phyloP scores from a whole-genome alignment of 164 flowering plant genomes.

The Stephania yunnanensis region DNA sequence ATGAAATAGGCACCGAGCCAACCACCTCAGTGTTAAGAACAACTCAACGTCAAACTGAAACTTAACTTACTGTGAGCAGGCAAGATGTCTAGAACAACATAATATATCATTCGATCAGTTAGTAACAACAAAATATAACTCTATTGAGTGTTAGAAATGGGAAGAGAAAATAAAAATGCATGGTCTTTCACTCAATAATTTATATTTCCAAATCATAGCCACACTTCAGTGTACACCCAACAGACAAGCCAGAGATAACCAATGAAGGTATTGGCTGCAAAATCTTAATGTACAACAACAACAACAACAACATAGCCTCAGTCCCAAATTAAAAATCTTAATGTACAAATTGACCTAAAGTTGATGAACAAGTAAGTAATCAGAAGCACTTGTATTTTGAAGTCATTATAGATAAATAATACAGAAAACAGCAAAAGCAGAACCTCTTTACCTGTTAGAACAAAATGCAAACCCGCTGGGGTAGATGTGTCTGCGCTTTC shows the following conservation, averaged over 20 bases:
- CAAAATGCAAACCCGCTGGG: conserved; percentile 66
- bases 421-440: conserved; percentile 1
- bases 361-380: background rate
- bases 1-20: background rate
- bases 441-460: conserved; percentile 60
- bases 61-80: background rate
- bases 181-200: background rate
- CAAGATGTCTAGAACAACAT: background rate
- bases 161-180: background rate
- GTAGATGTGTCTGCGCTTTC: conserved; percentile 81
- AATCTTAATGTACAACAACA: background rate
- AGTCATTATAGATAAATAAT: background rate
- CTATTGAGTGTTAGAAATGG: background rate
- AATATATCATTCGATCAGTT: background rate
- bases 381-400: no score
- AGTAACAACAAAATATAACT: background rate
- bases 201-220: background rate
- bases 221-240: background rate
- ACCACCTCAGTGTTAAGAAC: background rate
- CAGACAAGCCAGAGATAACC: background rate
- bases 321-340: no score
- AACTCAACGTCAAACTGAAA: no score
- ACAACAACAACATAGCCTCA: no score
- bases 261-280: background rate
- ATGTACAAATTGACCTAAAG: background rate